These are phyloP conservation scores for Graphiopsis chlorocephala DNA, from an alignment of 2,329 filamentous ascomycete genomes.

Conservation along the genomic window DNA sequence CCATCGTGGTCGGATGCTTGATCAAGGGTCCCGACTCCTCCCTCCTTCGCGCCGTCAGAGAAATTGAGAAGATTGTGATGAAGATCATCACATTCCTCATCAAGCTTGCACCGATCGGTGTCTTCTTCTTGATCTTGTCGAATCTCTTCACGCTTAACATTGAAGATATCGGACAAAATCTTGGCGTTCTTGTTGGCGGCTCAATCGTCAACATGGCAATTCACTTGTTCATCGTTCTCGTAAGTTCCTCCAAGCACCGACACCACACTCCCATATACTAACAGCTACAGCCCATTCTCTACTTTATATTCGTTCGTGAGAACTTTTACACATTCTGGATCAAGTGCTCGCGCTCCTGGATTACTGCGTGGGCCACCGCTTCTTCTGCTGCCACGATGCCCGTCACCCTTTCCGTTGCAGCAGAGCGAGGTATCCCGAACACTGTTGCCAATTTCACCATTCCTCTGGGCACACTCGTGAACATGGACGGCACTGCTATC, in stretches of 20 bases:
- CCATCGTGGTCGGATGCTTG: slow-evolving; percentile 48
- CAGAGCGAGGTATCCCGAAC: slow-evolving; percentile 42
- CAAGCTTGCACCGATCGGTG: slow-evolving; percentile 50
- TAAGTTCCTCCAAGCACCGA: neutral
- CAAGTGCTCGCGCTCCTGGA: slow-evolving; percentile 51
- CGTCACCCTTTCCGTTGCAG: slow-evolving; percentile 46
- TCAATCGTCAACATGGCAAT: slow-evolving; percentile 48
- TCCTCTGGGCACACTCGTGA: slow-evolving; percentile 50
- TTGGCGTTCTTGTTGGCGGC: slow-evolving; percentile 51
- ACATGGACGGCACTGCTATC: slow-evolving; percentile 57
- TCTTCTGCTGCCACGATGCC: slow-evolving; percentile 54
- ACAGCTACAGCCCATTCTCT: slow-evolving; percentile 38
- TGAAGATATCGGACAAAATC: slow-evolving; percentile 47
- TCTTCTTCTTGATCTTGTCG: slow-evolving; percentile 54
- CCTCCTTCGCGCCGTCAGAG: slow-evolving; percentile 45
- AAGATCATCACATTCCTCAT: slow-evolving; percentile 50
- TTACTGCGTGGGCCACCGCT: slow-evolving; percentile 55
- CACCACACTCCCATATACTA: neutral
- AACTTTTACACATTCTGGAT: slow-evolving; percentile 52
- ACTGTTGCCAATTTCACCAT: slow-evolving; percentile 47
- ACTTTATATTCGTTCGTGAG: slow-evolving; percentile 40
- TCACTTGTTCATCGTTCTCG: neutral
- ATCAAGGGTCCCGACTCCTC: slow-evolving; percentile 41
- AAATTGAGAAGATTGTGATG: slow-evolving; percentile 50
- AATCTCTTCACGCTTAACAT: slow-evolving; percentile 53